Percentiles rank a stretch among this genome's conserved stretches.
These are phyloP conservation scores for Spencermartinsiella ligniputridi DNA, from an alignment of 1,139 yeast genomes.

Conservation along the genomic window DNA sequence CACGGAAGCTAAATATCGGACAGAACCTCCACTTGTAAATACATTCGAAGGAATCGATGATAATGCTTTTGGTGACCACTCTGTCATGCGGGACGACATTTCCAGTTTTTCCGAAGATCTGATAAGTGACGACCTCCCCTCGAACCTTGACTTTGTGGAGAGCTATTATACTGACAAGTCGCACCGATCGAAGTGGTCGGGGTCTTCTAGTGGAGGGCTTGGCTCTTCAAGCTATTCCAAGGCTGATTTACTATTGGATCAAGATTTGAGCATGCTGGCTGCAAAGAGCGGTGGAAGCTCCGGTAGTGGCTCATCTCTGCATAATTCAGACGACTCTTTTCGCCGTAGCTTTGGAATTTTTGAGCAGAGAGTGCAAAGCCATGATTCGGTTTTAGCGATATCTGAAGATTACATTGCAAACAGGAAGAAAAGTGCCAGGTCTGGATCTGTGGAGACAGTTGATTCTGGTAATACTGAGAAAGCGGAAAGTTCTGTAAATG, in stretches of 20 bases:
- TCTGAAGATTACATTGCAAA: constrained; percentile 48
- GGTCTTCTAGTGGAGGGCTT: constrained; percentile 17
- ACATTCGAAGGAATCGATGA: constrained; percentile 48
- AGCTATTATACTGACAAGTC: constrained; percentile 34
- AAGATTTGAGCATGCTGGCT: constrained; percentile 32
- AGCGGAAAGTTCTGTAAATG: background rate
- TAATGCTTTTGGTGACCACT: constrained; percentile 28
- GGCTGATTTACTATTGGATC: constrained; percentile 33
- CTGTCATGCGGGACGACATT: constrained; percentile 7
- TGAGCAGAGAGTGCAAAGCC: constrained; percentile 28
- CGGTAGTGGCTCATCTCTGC: background rate
- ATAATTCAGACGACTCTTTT: constrained; percentile 1
- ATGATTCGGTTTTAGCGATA: constrained; percentile 31
- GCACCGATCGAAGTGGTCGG: constrained; percentile 21
- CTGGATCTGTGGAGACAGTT: background rate
- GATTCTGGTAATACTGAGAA: background rate
- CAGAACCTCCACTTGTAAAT: constrained; percentile 37
- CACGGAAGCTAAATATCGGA: constrained; percentile 42
- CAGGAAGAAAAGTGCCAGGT: background rate
- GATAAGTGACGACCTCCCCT: constrained; percentile 27
- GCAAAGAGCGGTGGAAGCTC: constrained; percentile 8
- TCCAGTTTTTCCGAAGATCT: constrained; percentile 19
- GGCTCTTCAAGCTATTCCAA: constrained; percentile 19
- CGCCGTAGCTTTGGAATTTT: constrained; percentile 17
- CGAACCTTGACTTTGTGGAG: constrained; percentile 35